Evolutionary conservation across 257 asterid genomes (phyloP), one percentile per base, ranked within the genome.

Genomic region (Solanum corneliomulleri): DNA sequence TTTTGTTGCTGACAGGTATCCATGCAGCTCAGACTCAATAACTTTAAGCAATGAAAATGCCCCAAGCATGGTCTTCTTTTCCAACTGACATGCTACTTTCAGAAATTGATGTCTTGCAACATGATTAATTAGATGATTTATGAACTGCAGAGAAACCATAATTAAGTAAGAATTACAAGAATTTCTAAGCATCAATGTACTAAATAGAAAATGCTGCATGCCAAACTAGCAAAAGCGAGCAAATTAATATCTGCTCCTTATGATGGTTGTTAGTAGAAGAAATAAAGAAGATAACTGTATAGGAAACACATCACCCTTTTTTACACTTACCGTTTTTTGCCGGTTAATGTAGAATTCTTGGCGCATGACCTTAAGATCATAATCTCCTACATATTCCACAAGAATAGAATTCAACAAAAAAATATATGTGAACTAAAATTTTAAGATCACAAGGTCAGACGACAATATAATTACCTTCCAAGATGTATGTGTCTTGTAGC

Each of bases 341-440:
- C 95, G 94, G 93, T 92, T 93, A 74, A 97, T 97, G 89, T 95
- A 97, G 89, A 93, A 93, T 91, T 97, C 99, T 88, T 97, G 99
- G 68, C 99, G 98, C 99, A 95, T 97, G 93, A 97, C 99, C 92
- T 97, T 97, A 82, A 97, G 94, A 95, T 97, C 99, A 68, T 97
- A 97, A 86, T 97, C 99, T 91, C 98, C 99, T 97, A 86, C 64
- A 91, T 52, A 89, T 7, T 85, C 31, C 37, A 87, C 69, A 23
- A 74, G 71, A 76, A 74, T 76, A 80, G 44, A 62, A 86, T 86
- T 76, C 49, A 64, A 78, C 37, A 52, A 12, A 71, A 85, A 76
- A 87, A 83, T 60, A 84, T 70, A 86, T 81, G 69, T 81, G 49
- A 90, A 62, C 12, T 4, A 47, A 33, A 33, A 49, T 72, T 16